Base-by-base conservation (phyloP, 2,329 filamentous ascomycete species). In the Sarocladiaceae sp. region DNA sequence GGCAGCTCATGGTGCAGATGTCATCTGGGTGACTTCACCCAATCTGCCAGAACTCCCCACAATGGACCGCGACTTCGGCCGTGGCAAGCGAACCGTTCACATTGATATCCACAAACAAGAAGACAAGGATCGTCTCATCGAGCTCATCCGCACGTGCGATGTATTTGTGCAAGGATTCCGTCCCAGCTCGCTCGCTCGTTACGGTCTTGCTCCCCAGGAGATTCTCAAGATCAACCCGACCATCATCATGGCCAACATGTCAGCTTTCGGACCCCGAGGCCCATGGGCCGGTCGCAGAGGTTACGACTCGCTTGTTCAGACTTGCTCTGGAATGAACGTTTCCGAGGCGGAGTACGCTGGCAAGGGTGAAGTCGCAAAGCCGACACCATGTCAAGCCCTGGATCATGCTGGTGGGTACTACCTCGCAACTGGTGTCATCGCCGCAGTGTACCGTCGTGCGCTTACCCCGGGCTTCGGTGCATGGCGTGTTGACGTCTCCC, bases 1-100 rank as follows among this genome's bases (percentile, higher is more conserved):
- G 1, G 85, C 85, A 17, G 85, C 87, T 49, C 83, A 88, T 61
- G 87, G 87, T 8, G 87, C 87, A 8, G 78, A 83, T 51, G 85
- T 90, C 1, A 72, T 90, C 54, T 86, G 87, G 60, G 73, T 90
- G 35, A 88, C 85, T 2, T 81, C 79, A 2, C 78, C 82, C 1
- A 72, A 77, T 29, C 72, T 89, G 7, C 78, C 80, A 1, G 83
- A 87, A 54, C 77, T 87, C 0, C 82, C 83, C 0, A 80, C 81
- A 60, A 84, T 86, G 60, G 83, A 87, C 58, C 73, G 84, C 1
- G 84, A 88, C 58, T 77, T 83, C 25, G 84, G 85, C 55, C 78
- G 82, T 47, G 85, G 85, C 18, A 89, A 88, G 62, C 81, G 84
- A 58, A 77, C 81, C 1, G 73, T 76, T 5, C 79, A 83, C 22